Percentiles rank a stretch among this genome's conserved stretches.
phyloP scores from a whole-genome alignment of 1,284 basidiomycete species.

The Trichosporon asahii region DNA sequence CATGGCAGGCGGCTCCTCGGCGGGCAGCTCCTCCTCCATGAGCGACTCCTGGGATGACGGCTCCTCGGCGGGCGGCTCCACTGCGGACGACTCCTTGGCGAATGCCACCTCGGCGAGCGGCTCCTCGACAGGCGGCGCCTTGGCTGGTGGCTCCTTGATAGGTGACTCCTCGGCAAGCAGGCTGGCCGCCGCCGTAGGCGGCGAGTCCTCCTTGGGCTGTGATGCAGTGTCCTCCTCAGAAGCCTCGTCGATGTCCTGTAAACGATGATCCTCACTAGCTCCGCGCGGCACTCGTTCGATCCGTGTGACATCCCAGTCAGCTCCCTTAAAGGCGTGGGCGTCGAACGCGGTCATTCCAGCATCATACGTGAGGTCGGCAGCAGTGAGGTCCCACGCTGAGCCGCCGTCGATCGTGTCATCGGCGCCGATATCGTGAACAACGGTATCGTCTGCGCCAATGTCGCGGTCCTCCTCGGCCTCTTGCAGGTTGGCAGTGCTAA shows the following conservation, averaged over 20 bases:
- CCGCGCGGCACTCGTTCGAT: slow-evolving; percentile 11
- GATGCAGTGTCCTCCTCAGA: neutral
- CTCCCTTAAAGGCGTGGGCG: slow-evolving; percentile 16
- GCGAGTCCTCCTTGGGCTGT: neutral
- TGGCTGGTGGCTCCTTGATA: no score
- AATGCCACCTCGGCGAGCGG: no score
- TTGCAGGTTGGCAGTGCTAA: no score
- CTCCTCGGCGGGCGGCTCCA: no score
- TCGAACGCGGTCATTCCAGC: slow-evolving; percentile 9
- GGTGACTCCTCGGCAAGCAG: neutral
- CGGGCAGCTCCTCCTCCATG: no score
- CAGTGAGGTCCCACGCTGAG: slow-evolving; percentile 26
- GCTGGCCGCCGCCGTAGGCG: no score
- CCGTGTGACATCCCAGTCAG: slow-evolving; percentile 19
- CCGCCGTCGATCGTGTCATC: slow-evolving; percentile 26
- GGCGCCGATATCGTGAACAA: slow-evolving; percentile 5
- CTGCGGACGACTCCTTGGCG: no score
- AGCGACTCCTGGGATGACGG: no score
- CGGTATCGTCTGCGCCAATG: slow-evolving; percentile 3
- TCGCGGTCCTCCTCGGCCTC: neutral
- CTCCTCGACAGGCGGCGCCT: no score
- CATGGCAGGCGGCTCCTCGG: neutral
- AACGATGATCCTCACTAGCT: neutral
- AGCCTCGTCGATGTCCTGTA: neutral
- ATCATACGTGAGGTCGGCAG: slow-evolving; percentile 19